Percentiles rank a stretch among this genome's conserved stretches.
Conservation (phyloP, 2,329 filamentous ascomycete species). For the Penicillium janthinellum region DNA sequence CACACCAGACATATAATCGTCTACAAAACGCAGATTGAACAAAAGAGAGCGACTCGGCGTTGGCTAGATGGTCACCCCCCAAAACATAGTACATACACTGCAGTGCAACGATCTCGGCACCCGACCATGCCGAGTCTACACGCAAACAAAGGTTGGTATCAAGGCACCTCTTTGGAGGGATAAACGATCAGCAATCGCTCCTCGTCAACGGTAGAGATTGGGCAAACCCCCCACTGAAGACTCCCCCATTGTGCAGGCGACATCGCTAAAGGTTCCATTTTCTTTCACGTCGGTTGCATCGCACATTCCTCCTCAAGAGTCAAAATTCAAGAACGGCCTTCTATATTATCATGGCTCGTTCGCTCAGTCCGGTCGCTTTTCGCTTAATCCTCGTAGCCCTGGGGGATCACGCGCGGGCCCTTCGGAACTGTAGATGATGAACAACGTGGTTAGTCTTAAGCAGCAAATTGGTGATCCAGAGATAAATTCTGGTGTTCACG, state of each 20-base stretch:
- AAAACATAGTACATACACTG: conserved; percentile 32
- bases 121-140: conserved; percentile 16
- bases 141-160: conserved; percentile 30
- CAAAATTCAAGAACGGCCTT: conserved; percentile 4
- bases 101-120: conserved; percentile 20
- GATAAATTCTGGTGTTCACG: background rate
- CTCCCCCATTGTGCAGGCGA: conserved; percentile 7
- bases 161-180: conserved; percentile 21
- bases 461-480: background rate
- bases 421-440: conserved; percentile 42
- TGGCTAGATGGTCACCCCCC: conserved; percentile 24
- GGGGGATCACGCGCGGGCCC: conserved; percentile 48
- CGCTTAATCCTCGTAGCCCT: conserved; percentile 51
- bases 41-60: conserved; percentile 24
- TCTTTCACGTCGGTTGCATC: conserved; percentile 7
- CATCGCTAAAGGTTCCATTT: conserved; percentile 8
- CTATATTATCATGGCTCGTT: conserved; percentile 13
- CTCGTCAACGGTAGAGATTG: conserved; percentile 5
- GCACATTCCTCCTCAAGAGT: conserved; percentile 6
- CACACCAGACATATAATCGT: background rate
- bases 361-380: conserved; percentile 10
- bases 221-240: background rate
- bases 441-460: conserved; percentile 14
- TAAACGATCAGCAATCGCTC: conserved; percentile 11
- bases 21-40: conserved; percentile 7